phyloP scores from a whole-genome alignment of 148 eudicot genomes.

The Amaranthus cruentus region DNA sequence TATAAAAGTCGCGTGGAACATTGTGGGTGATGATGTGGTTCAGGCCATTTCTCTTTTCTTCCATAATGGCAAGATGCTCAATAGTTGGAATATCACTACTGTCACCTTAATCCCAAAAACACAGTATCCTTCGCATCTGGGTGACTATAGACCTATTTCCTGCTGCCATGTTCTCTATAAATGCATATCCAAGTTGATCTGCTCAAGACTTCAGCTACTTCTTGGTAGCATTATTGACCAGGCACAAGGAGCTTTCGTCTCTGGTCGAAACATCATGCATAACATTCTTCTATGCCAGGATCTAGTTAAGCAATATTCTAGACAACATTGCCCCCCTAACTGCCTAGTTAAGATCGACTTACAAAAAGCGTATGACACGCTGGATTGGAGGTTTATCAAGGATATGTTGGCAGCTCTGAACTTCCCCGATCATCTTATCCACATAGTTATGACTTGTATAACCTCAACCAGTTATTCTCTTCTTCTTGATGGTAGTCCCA shows the following conservation, averaged over 20 bases:
- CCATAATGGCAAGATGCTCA: neutral
- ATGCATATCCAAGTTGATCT: neutral
- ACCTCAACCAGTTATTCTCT: neutral
- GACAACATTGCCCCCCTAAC: too few species aligned
- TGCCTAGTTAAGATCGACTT: too few species aligned
- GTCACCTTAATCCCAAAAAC: neutral
- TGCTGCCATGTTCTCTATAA: neutral
- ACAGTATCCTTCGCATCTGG: too few species aligned
- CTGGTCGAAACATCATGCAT: too few species aligned
- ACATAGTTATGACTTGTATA: too few species aligned
- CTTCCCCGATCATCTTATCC: too few species aligned
- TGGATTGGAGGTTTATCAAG: too few species aligned
- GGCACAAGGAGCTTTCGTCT: neutral
- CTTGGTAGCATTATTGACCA: too few species aligned
- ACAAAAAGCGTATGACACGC: too few species aligned
- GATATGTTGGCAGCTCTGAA: too few species aligned
- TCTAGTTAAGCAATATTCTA: too few species aligned
- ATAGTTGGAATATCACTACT: neutral
- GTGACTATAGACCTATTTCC: neutral
- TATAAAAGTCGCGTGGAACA: neutral
- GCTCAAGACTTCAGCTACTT: neutral
- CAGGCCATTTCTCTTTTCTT: neutral
- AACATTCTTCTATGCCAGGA: too few species aligned
- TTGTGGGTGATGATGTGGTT: neutral
- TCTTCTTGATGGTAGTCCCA: neutral